Base-by-base conservation (phyloP, 768 basidiomycete genomes). In the Hydnomerulius pinastri region DNA sequence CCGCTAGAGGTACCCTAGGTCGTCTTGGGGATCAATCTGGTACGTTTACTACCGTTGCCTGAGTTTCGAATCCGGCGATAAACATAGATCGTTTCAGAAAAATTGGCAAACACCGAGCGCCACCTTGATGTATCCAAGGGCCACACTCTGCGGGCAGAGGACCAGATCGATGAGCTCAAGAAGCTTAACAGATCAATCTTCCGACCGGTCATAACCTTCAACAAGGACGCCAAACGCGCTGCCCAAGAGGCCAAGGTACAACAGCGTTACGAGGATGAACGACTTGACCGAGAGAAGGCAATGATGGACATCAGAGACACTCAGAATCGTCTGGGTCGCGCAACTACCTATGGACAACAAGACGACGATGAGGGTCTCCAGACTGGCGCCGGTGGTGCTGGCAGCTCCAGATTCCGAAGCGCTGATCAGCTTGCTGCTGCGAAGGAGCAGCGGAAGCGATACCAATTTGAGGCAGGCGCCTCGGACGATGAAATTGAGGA, bases 401-500 rank as follows among this genome's bases (percentile, higher is more conserved):
- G 73, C 13, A 62, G 65, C 18, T 60, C 75, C 30, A 77, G 79
- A 39, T 66, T 70, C 47, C 77, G 67, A 55, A 77, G 78, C 3
- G 68, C 71, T 18, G 78, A 79, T 43, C 82, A 88, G 61, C 71
- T 78, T 49, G 66, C 75, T 12, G 70, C 72, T 9, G 73, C 78
- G 58, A 83, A 85, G 69, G 89, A 86, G 48, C 86, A 86, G 59
- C 77, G 90, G 58, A 81, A 85, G 61, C 81, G 90, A 29, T 98
- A 82, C 66, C 93, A 98, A 70, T 97, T 98, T 62, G 96, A 99
- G 58, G 83, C 84, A 23, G 88, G 83, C 30, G 91, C 79, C 3
- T 91, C 88, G 6, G 96, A 99, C 62, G 94, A 98, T 59, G 93
- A 95, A 70, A 57, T 96, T 1, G 96, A 99, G 72, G 88, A 98